Conservation (phyloP, 441 rosid species). For the Erodium texanum region DNA sequence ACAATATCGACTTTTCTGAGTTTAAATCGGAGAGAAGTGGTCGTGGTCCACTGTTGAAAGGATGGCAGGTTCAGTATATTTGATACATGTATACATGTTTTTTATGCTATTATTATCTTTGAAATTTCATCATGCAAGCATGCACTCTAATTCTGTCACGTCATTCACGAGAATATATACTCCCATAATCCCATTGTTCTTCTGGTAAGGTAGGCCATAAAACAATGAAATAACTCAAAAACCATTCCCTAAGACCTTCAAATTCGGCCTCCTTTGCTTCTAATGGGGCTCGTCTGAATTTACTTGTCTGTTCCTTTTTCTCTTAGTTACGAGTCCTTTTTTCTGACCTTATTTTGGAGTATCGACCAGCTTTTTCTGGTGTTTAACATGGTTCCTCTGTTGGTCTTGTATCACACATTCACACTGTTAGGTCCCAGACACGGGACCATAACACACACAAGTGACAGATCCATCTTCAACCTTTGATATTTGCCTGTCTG, state of each 20-base stretch:
- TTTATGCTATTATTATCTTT: too few relatives aligned
- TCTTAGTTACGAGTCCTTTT: too few relatives aligned
- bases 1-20: conserved; percentile 34
- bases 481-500: background rate
- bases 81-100: background rate
- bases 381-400: background rate
- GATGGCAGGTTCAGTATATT: conserved; percentile 50
- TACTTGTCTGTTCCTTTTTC: too few relatives aligned
- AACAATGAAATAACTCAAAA: background rate
- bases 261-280: background rate
- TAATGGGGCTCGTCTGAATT: background rate
- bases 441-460: too few relatives aligned
- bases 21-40: conserved; percentile 49
- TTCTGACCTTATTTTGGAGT: too few relatives aligned
- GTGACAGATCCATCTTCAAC: background rate
- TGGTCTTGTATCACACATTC: background rate
- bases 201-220: background rate
- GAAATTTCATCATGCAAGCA: too few relatives aligned
- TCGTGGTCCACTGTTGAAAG: conserved; percentile 53
- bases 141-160: too few relatives aligned
- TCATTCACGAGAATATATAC: too few relatives aligned
- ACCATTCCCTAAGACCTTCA: too few relatives aligned
- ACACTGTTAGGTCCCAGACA: too few relatives aligned
- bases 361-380: too few relatives aligned
- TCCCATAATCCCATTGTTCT: background rate